Evolutionary conservation across 805 yeast genomes (phyloP), one percentile per base, ranked within the genome.

Genomic region (Kodamaea kaohsiungensis): DNA sequence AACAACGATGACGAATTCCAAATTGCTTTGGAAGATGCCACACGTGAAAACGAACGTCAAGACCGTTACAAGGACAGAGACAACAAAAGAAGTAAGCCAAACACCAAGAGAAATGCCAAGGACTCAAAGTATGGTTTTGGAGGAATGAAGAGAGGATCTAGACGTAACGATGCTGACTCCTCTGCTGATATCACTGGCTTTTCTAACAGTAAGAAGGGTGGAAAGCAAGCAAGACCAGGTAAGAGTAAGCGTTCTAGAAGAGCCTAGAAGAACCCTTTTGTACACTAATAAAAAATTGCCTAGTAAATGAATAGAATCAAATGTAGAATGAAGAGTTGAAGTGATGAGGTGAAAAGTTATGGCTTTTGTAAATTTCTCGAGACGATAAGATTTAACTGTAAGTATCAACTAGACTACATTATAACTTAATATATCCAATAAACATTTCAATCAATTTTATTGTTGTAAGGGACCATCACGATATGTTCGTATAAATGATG

Each of bases 1-100:
- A 75, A 78, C 47, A 78, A 80, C 58, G 91, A 86, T 61, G 92
- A 87, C 61, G 80, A 76, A 45, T 92, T 93, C 71, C 91, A 89
- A 67, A 88, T 93, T 63, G 97, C 96, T 45, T 82, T 93, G 60
- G 98, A 92, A 73, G 98, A 92, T 71, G 91, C 91, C 49, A 81
- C 89, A n/a, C 85, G 85, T 49, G 63, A 64, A 15, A 76, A 73
- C 43, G 53, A 35, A 25, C 64, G 68, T 43, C 61, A 64, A 53
- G 66, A 59, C 43, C 72, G 72, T 53, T 74, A 74, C 55, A 71
- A 72, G 48, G 81, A 80, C 69, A 80, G 83, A 67, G 76, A 74
- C 53, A 73, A 73, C 53, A 82, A 81, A 70, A 81, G 84, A 68
- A 69, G 69, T 15, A 82, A 81, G 67, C 84, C 87, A 53, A 87